Evolutionary conservation across 2,329 filamentous ascomycete species (phyloP).

Genomic region (Fusarium devonianum): DNA sequence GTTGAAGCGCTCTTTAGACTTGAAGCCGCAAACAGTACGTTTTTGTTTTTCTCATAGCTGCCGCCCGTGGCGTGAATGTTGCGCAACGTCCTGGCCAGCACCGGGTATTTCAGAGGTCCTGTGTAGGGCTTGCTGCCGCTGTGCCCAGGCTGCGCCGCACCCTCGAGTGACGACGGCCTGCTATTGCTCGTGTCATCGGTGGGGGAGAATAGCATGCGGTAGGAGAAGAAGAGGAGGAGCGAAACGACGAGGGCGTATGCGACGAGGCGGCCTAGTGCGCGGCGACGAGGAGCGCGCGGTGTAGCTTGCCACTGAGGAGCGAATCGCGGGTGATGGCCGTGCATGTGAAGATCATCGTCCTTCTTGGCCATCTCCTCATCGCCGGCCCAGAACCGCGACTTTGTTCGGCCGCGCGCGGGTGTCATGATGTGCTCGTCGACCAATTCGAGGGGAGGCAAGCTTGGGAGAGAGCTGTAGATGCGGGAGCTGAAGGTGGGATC

Average conservation of each 20-base stretch:
- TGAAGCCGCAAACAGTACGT: constrained; percentile 81
- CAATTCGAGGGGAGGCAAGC: constrained; percentile 1
- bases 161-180: constrained; percentile 11
- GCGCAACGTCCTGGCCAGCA: constrained; percentile 69
- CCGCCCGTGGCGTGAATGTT: constrained; percentile 63
- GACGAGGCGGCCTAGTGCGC: constrained; percentile 61
- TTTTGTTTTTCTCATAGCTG: constrained; percentile 62
- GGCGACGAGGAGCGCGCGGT: constrained; percentile 56
- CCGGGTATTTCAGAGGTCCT: constrained; percentile 73
- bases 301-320: constrained; percentile 50
- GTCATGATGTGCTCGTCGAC: constrained; percentile 47
- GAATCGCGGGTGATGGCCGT: constrained; percentile 40
- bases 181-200: constrained; percentile 42
- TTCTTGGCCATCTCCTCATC: constrained; percentile 67
- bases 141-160: constrained; percentile 2
- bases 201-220: constrained; percentile 50
- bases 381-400: constrained; percentile 54
- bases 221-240: constrained; percentile 60
- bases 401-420: constrained; percentile 42
- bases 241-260: constrained; percentile 56
- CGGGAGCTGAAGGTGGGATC: constrained; percentile 6
- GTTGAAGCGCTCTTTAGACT: constrained; percentile 75
- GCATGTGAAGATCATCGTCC: constrained; percentile 59
- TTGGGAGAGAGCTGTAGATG: constrained; percentile 4
- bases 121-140: constrained; percentile 59